Base-by-base conservation (phyloP, 257 asterid genomes). In the Echium plantagineum region DNA sequence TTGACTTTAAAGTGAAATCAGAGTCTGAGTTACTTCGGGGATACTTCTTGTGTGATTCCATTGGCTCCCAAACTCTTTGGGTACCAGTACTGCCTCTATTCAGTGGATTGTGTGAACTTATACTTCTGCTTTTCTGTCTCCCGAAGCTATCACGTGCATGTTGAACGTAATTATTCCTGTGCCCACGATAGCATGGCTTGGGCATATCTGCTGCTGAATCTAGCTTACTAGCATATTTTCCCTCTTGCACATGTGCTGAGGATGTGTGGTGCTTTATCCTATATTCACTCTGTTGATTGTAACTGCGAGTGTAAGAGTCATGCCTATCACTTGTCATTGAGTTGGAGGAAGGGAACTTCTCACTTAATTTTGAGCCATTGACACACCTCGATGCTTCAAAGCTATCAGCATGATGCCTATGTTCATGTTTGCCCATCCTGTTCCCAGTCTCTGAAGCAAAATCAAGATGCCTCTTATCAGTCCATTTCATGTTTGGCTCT, bases 31-130 rank as follows among this genome's bases (percentile, higher is more conserved):
- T 78, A 77, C 95, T 83, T 31, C 86, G 75, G 30, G 71, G 57
- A 65, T 77, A 81, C 75, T 83, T 83, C 83, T 85, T 90, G 59
- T 75, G 89, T 24, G 86, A 79, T 72, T 85, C 96, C 80, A 83
- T 70, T 60, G 99, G 99, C 75, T 93, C 99, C 99, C 99, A 93
- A 58, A 86, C 95, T 79, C 86, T 86, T 83, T 81, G 86, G 53
- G 77, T 70, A 66, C 47, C 24, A 68, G 75, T 60, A 52, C 70
- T 60, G 63, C 73, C 77, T 58, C 77, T 63, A 64, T 55, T 68
- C 63, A 77, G 59, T 35, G 60, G 75, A 69, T 79, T 72, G 74
- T 71, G 69, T 21, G 78, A 76, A 66, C 64, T 30, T 49, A 55
- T 60, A 28, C 53, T 63, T 82, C 80, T 90, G 76, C 70, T 77